These are phyloP conservation scores for Elaeis guineensis DNA, from an alignment of 176 grass and related monocot genomes.

Conservation along the genomic window DNA sequence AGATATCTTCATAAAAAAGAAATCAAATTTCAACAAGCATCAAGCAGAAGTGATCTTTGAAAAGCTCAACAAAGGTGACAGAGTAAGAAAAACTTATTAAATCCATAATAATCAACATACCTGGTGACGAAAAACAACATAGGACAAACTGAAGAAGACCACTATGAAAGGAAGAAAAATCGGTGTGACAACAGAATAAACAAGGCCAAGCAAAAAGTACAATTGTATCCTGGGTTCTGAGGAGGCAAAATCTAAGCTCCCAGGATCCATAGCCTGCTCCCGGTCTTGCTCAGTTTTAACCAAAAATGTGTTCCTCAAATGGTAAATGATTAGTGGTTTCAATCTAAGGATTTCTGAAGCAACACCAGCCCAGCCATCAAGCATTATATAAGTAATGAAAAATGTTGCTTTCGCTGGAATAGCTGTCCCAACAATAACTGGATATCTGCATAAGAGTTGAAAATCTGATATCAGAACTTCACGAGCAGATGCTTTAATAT, in stretches of 20 bases:
- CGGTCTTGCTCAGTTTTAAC: constrained; percentile 86
- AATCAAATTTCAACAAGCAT: too few relatives aligned
- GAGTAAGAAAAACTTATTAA: too few relatives aligned
- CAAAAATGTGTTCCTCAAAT: constrained; percentile 86
- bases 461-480: constrained; percentile 10
- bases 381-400: constrained; percentile 93
- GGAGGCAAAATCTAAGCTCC: constrained; percentile 72
- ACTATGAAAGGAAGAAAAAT: constrained; percentile 90
- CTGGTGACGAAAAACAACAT: constrained; percentile 96
- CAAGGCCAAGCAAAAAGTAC: constrained; percentile 90
- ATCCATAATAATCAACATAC: constrained; percentile 28
- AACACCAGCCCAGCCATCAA: constrained; percentile 91
- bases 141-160: constrained; percentile 77
- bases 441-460: constrained; percentile 43
- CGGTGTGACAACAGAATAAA: constrained; percentile 80
- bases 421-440: constrained; percentile 74
- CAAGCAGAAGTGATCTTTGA: too few relatives aligned
- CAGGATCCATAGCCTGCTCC: constrained; percentile 82
- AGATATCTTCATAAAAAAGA: too few relatives aligned
- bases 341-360: constrained; percentile 86
- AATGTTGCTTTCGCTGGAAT: constrained; percentile 98
- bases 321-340: constrained; percentile 69
- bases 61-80: too few relatives aligned
- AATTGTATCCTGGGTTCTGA: constrained; percentile 78
- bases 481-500: constrained; percentile 8